These are phyloP conservation scores for Arthrobotrys conoides DNA, from an alignment of 2,329 filamentous ascomycete species.

Conservation along the genomic window DNA sequence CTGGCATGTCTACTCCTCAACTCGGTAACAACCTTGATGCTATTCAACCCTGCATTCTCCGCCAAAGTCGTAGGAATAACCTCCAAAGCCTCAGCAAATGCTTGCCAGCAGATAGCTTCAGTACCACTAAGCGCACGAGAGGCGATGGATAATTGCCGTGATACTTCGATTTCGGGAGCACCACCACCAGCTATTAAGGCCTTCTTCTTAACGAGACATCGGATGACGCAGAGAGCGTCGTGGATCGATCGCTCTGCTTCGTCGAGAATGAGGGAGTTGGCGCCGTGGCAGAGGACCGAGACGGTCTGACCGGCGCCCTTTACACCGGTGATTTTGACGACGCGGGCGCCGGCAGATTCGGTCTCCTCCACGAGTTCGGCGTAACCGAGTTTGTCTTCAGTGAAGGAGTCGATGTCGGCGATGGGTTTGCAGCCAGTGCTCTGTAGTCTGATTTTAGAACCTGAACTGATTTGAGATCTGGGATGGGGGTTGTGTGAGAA, in stretches of 20 bases:
- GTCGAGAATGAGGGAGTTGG: conserved; percentile 93
- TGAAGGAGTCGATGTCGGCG: conserved; percentile 97
- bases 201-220: conserved; percentile 98
- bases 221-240: conserved; percentile 96
- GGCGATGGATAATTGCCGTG: conserved; percentile 84
- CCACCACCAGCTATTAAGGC: conserved; percentile 98
- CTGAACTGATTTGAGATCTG: not conserved
- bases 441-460: conserved; percentile 63
- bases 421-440: conserved; percentile 99
- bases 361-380: conserved; percentile 96
- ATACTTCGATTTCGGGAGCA: conserved; percentile 96
- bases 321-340: conserved; percentile 95
- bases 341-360: conserved; percentile 86
- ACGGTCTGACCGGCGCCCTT: conserved; percentile 88
- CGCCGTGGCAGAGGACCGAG: conserved; percentile 92
- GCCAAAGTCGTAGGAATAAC: conserved; percentile 96
- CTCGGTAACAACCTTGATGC: conserved; percentile 98
- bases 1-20: conserved; percentile 93
- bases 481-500: not conserved
- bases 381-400: conserved; percentile 95
- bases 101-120: conserved; percentile 98
- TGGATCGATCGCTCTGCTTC: conserved; percentile 97
- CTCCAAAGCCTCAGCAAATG: conserved; percentile 97
- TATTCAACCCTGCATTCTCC: conserved; percentile 97
- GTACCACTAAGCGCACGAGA: conserved; percentile 88